phyloP scores from a whole-genome alignment of 75 land plant genomes.

The Sequoia sempervirens region DNA sequence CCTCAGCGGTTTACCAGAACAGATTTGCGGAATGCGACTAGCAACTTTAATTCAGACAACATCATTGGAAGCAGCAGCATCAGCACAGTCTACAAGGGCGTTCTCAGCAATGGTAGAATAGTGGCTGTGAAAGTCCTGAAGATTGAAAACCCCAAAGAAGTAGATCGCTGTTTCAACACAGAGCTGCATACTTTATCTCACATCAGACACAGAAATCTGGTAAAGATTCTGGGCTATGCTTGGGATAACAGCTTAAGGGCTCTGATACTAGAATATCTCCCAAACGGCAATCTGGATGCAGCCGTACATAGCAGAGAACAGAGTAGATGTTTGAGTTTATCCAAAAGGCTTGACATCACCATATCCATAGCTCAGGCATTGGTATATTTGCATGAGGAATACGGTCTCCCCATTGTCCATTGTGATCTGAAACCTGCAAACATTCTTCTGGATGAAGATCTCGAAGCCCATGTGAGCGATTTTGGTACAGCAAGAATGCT shows the following conservation, averaged over 20 bases:
- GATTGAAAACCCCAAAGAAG: constrained; percentile 22
- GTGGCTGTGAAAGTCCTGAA: constrained; percentile 50
- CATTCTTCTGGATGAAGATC: constrained; percentile 56
- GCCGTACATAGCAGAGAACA: constrained; percentile 27
- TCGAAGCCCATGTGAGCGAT: constrained; percentile 59
- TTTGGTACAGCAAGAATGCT: constrained; percentile 65
- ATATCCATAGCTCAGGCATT: constrained; percentile 51
- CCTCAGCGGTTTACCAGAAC: constrained; percentile 29
- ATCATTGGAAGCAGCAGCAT: constrained; percentile 50
- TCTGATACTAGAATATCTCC: constrained; percentile 73
- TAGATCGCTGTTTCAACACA: constrained; percentile 44
- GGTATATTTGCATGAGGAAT: constrained; percentile 57
- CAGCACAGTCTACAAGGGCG: constrained; percentile 64
- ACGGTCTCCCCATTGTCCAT: constrained; percentile 61
- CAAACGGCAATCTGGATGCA: constrained; percentile 62
- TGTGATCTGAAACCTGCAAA: constrained; percentile 83
- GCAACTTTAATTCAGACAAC: constrained; percentile 27
- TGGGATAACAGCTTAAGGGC: constrained; percentile 64
- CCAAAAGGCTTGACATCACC: constrained; percentile 30
- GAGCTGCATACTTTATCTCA: constrained; percentile 51
- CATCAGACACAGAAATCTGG: constrained; percentile 64
- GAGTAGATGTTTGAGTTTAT: constrained; percentile 13
- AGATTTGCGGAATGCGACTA: constrained; percentile 44
- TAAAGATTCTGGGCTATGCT: constrained; percentile 68
- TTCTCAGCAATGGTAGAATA: constrained; percentile 23